Base-by-base conservation (phyloP, 1,284 basidiomycete species). In the Boletus sp. region DNA sequence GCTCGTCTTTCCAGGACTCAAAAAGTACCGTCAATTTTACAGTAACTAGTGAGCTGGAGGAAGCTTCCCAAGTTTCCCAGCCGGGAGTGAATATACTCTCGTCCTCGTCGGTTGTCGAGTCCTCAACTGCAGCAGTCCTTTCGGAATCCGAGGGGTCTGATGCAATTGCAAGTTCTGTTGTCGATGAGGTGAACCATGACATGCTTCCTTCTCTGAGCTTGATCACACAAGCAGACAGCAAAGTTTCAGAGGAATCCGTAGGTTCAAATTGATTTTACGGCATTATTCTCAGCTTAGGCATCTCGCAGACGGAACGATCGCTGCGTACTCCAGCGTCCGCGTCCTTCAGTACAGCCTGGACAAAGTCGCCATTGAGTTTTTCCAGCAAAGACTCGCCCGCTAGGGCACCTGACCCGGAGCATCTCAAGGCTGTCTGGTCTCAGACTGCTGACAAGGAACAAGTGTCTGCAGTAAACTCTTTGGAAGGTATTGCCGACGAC, bases 351-450 rank as follows among this genome's bases (percentile, higher is more conserved):
- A 57, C 66, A 4, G 67, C 80, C 8, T 89, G 88, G 86, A 67
- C 75, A 35, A 81, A 81, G 60, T 73, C 82, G n/a, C 76, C 83
- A 14, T 56, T 80, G 50, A 75, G 66, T 50, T 71, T 81, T 39
- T 57, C 65, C 22, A 58, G 75, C 37, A 88, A 86, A 61, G 85
- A 88, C 30, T 78, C 80, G 6, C 74, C 80, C 19, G 74, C 80
- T 44, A 72, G 84, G 49, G 74, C 73, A 41, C 83, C 85, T 14
- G 87, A 88, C 65, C 82, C 84, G 16, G 88, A 90, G 57, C 84
- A 84, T 57, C 69, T 91, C 45, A 90, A 86, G 65, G 83, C 86
- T 26, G 79, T 91, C 9, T 91, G 88, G 88, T 85, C 84, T n/a
- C 82, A 87, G 60, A 74, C 81, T 8, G 75, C 87, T 2, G 79